These are phyloP conservation scores for Eragrostis nindensis DNA, from an alignment of 176 grass and related monocot genomes.

Conservation along the genomic window DNA sequence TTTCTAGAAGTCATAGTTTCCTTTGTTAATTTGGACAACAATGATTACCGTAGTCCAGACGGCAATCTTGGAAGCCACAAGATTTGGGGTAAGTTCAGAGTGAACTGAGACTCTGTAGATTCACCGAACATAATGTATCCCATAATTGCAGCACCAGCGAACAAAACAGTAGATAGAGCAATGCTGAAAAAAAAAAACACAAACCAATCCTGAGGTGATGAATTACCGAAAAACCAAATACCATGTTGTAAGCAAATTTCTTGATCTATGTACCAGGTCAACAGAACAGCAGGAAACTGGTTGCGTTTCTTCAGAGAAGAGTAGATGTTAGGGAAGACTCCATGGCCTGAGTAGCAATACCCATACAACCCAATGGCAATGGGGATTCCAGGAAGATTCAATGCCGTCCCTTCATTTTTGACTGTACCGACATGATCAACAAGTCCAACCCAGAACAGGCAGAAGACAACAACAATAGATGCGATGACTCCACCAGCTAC, in stretches of 20 bases:
- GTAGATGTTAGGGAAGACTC: slow-evolving; percentile 97
- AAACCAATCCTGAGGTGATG: slow-evolving; percentile 18
- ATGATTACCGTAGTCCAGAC: slow-evolving; percentile 70
- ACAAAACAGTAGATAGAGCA: slow-evolving; percentile 66
- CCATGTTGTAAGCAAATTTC: background rate
- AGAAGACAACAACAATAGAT: slow-evolving; percentile 67
- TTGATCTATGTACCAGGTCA: slow-evolving; percentile 62
- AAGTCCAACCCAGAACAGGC: slow-evolving; percentile 84
- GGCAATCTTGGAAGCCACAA: slow-evolving; percentile 78
- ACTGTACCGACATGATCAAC: slow-evolving; percentile 77
- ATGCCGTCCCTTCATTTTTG: slow-evolving; percentile 59
- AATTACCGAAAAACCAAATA: background rate
- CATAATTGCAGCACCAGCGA: slow-evolving; percentile 54
- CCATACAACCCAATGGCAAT: slow-evolving; percentile 94
- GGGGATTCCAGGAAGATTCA: slow-evolving; percentile 77
- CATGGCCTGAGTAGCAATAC: slow-evolving; percentile 90
- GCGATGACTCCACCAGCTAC: slow-evolving; percentile 94
- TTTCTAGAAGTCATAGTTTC: background rate
- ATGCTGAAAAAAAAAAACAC: slow-evolving; percentile 63
- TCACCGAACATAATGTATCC: slow-evolving; percentile 97
- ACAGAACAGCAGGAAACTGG: slow-evolving; percentile 69
- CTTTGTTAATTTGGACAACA: background rate
- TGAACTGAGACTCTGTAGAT: slow-evolving; percentile 82
- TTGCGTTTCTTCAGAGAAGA: slow-evolving; percentile 81
- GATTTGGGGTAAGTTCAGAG: slow-evolving; percentile 90